Base-by-base conservation (phyloP, 192 early-diverging fungal species). In the Chytriomyces hyalinus region DNA sequence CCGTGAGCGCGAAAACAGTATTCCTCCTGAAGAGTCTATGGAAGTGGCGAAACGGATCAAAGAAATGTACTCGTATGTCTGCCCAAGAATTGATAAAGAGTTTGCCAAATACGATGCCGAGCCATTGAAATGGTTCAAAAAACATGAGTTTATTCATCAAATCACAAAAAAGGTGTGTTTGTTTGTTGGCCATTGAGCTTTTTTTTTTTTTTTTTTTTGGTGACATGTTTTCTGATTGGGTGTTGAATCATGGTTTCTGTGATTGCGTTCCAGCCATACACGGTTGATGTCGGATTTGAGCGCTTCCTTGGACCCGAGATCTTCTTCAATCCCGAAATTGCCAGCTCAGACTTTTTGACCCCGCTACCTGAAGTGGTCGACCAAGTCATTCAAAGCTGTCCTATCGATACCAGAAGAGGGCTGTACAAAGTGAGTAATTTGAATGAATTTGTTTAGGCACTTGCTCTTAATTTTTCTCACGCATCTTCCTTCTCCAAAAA, bases 261-360 rank as follows among this genome's bases (percentile, higher is more conserved):
- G 47, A 43, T 11, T 43, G 4, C 7, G 28, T 3, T 75, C 53
- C 80, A 95, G 91, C 84, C 93, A 48, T 99, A 98, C 82, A 90
- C 84, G 46, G 94, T 99, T 15, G 97, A 99, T 86, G 92, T 99
- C 75, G 97, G 97, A 65, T 99, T 94, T 80, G 97, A 99, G 82
- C 94, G 97, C 66, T 99, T 99, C 89, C 84, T 99, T 71, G 97
- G 94, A n/a, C 97, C 97, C 17, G 97, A 99, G 80, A 94, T 99
- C 82, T 99, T 99, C 83, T 99, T 99, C 88, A 98, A 97, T 82
- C 97, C 97, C 24, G 97, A 99, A 86, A 96, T 99, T 75, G 94
- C 93, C 53, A 93, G 91, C 88, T 94, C 95, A 24, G 96, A 98
- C 81, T 99, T 97, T 81, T 83, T 97, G 75, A 97, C 94, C 20